Evolutionary conservation across 2,329 filamentous ascomycete genomes (phyloP), one percentile per base, ranked within the genome.

Genomic region (Colletotrichum horii): DNA sequence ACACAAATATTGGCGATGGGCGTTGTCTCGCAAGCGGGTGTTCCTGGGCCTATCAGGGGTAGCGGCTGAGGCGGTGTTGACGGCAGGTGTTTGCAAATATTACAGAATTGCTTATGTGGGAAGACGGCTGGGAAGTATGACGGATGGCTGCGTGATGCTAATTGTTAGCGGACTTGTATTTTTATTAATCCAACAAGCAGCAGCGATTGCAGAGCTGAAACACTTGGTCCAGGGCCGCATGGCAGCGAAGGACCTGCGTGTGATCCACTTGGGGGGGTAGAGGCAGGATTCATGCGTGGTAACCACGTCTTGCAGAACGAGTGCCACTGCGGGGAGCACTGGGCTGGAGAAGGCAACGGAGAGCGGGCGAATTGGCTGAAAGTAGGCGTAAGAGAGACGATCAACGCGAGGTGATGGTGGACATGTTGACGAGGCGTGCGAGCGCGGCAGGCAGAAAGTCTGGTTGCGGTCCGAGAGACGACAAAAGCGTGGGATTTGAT

Each of bases 221-320:
- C 76, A 70, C 43, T 70, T 76, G 73, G 76, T 66, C 68, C 26
- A 73, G 70, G 73, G 58, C 34, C 73, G 72, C 75, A 77, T 77
- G 76, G 76, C 69, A 76, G 72, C 58, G 64, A 70, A 76, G 69
- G 76, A 72, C 68, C 52, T 66, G 28, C 34, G 76, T 70, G 61
- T 74, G 76, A 73, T 77, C 76, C 76, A 76, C 76, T 77, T 62
- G 71, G 43, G 68, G 70, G 36, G 73, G 62, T 56, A 55, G 43
- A 76, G 66, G 73, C 60, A 76, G 36, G 43, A 74, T 76, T 77
- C 74, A 77, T 77, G 76, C 73, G 73, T 70, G 43, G 66, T 71
- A 66, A 75, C 60, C 66, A 71, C 60, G 65, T 75, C 66, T 38
- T 66, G 66, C 38, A 75, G 71, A 69, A 66, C 28, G 22, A 65